Evolutionary conservation across 2,329 filamentous ascomycete species (phyloP).

Genomic region (Fusarium sp.): DNA sequence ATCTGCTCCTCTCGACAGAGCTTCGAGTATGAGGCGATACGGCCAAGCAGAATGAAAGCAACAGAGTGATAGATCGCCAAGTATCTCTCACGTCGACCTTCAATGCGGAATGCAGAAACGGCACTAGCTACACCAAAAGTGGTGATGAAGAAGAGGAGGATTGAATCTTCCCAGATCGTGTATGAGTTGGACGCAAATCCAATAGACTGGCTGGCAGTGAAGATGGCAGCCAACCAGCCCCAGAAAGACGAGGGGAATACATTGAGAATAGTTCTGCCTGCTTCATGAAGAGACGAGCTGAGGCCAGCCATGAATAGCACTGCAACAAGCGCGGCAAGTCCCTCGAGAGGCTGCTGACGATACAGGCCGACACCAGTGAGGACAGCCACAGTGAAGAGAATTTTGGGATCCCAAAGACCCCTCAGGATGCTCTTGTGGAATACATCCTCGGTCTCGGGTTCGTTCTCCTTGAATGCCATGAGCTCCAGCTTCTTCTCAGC

Average conservation of each 20-base stretch:
- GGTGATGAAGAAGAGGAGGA: conserved; percentile 89
- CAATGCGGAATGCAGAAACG: conserved; percentile 80
- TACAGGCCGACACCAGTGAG: conserved; percentile 51
- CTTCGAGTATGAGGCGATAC: conserved; percentile 87
- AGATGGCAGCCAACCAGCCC: conserved; percentile 87
- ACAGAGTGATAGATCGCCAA: conserved; percentile 88
- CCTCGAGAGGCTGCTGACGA: conserved; percentile 51
- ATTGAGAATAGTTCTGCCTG: conserved; percentile 61
- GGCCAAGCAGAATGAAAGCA: conserved; percentile 82
- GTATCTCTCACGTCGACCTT: conserved; percentile 74
- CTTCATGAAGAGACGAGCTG: conserved; percentile 58
- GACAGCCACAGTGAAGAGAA: conserved; percentile 51
- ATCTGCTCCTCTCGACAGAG: conserved; percentile 98
- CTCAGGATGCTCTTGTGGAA: conserved; percentile 53
- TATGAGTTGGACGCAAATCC: conserved; percentile 98
- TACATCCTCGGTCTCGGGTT: conserved; percentile 57
- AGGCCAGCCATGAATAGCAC: conserved; percentile 58
- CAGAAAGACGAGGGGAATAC: conserved; percentile 81
- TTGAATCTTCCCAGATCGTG: conserved; percentile 98
- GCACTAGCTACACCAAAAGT: conserved; percentile 86
- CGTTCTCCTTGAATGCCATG: conserved; percentile 53
- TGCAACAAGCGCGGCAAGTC: conserved; percentile 57
- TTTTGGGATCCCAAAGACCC: conserved; percentile 54
- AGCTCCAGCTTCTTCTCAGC: conserved; percentile 71
- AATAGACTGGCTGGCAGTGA: conserved; percentile 87